Evolutionary conservation across 2,329 filamentous ascomycete genomes (phyloP), one percentile per base, ranked within the genome.

Genomic region (Thelonectria rubi): DNA sequence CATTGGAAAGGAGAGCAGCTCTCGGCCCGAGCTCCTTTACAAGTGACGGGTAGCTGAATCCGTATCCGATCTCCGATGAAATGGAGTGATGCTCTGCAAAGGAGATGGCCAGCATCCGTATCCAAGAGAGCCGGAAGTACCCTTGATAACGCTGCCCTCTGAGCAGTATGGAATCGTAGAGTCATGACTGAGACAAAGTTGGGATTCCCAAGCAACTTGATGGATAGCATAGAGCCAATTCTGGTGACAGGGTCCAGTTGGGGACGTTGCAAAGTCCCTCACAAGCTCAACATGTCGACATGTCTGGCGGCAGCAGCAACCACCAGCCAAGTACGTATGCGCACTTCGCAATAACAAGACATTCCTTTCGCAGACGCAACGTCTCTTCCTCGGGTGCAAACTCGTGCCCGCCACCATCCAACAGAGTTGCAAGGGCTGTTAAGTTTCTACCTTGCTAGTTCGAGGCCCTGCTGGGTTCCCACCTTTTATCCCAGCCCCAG

Each of bases 1-100:
- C 34, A 43, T 32, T 12, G 17, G 18, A 5, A 26, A 46, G 9
- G 30, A 26, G 39, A 34, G n/a, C 30, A n/a, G 37, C n/a, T 55
- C 34, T 30, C 52, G 52, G 30, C 26, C 40, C 43, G 40, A 47
- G 52, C 45, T 46, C 43, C 52, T 42, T 47, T 55, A 37, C 34
- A 37, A 37, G 54, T 21, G 48, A 32, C 54, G 34, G 30, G 54
- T 15, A 20, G 34, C 54, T 56, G 54, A 42, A 50, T 56, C 47
- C 47, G 55, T 46, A 21, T 59, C 45, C 60, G 65, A 68, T 65
- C 67, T 66, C 64, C 62, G 62, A 69, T 62, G 53, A 48, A 68
- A 65, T 66, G 67, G 67, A 54, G 67, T 68, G 63, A 61, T 54
- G 47, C 49, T 60, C 68, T 55, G 30, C 58, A 62, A 58, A 55